Conservation (phyloP, 2,329 filamentous ascomycete species). For the Paecilomyces fulvus region DNA sequence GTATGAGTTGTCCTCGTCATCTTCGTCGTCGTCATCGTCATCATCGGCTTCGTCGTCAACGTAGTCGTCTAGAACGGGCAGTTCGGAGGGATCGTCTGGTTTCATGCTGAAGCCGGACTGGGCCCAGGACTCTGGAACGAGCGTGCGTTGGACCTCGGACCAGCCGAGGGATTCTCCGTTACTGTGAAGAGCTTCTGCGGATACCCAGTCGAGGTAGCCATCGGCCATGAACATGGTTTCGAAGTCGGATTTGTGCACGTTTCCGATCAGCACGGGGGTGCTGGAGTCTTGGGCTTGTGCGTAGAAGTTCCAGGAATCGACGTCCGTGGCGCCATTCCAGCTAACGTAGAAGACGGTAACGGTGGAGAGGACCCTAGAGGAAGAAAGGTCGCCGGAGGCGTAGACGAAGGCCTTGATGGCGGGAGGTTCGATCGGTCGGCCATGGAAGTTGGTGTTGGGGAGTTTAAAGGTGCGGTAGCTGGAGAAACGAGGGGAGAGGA, state of each 20-base stretch:
- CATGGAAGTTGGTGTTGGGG: slow-evolving; percentile 19
- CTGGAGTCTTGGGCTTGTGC: slow-evolving; percentile 2
- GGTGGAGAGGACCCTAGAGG: not conserved
- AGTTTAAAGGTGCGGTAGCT: slow-evolving; percentile 36
- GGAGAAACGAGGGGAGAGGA: slow-evolving; percentile 23
- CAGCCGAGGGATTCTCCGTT: slow-evolving; percentile 17
- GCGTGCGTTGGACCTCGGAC: slow-evolving; percentile 8
- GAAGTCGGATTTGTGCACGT: slow-evolving; percentile 24
- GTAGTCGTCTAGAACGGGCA: not conserved
- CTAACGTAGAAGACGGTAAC: slow-evolving; percentile 23
- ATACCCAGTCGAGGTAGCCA: slow-evolving; percentile 24
- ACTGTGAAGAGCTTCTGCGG: slow-evolving; percentile 20
- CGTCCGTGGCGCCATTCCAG: slow-evolving; percentile 45
- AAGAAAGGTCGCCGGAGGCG: slow-evolving; percentile 17
- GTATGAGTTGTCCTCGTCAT: not conserved
- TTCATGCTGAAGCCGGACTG: slow-evolving; percentile 5
- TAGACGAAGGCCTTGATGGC: slow-evolving; percentile 19
- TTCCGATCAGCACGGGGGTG: slow-evolving; percentile 16
- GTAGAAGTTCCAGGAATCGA: slow-evolving; percentile 31
- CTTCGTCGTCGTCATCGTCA: not conserved
- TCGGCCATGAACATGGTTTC: slow-evolving; percentile 26
- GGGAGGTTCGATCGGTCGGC: slow-evolving; percentile 23
- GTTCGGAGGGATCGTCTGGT: not conserved
- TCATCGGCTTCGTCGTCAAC: not conserved
- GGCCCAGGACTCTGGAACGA: slow-evolving; percentile 9